phyloP scores from a whole-genome alignment of 2,329 filamentous ascomycete species.

The Chalaropsis thielavioides region DNA sequence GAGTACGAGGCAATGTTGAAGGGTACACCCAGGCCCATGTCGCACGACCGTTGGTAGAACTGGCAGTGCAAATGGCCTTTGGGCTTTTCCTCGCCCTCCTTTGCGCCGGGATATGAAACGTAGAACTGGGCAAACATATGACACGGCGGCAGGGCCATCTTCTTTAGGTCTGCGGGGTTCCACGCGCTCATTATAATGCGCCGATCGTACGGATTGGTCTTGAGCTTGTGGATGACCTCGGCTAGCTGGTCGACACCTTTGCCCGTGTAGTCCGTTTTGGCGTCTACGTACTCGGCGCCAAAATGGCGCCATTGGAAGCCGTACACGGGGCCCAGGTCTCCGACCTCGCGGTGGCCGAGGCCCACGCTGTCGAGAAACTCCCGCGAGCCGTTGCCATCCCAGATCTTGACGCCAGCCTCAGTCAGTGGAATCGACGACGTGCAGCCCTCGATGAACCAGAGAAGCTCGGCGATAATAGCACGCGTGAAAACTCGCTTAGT shows the following conservation, averaged over 20 bases:
- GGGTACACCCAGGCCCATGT: slow-evolving; percentile 92
- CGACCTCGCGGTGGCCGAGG: slow-evolving; percentile 63
- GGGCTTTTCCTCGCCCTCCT: slow-evolving; percentile 29
- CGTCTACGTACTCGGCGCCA: slow-evolving; percentile 73
- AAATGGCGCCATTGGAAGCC: slow-evolving; percentile 99
- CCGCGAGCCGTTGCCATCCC: slow-evolving; percentile 92
- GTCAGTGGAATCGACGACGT: slow-evolving; percentile 68
- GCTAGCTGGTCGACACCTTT: slow-evolving; percentile 88
- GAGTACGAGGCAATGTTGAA: slow-evolving; percentile 98
- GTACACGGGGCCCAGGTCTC: slow-evolving; percentile 89
- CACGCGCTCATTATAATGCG: slow-evolving; percentile 84
- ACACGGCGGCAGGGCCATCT: slow-evolving; percentile 87
- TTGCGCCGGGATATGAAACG: slow-evolving; percentile 51
- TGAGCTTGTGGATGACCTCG: slow-evolving; percentile 76
- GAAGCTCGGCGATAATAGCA: slow-evolving; percentile 78
- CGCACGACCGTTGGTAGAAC: slow-evolving; percentile 85
- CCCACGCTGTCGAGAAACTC: slow-evolving; percentile 79
- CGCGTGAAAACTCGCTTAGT: slow-evolving; percentile 93
- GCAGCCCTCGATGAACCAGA: slow-evolving; percentile 84
- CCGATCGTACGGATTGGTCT: slow-evolving; percentile 70
- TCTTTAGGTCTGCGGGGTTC: slow-evolving; percentile 74
- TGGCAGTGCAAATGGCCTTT: slow-evolving; percentile 70
- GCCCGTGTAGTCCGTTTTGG: slow-evolving; percentile 66
- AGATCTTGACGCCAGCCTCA: slow-evolving; percentile 80
- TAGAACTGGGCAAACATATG: slow-evolving; percentile 99